Evolutionary conservation across 768 basidiomycete genomes (phyloP).

Genomic region (Daedaleopsis sinensis): DNA sequence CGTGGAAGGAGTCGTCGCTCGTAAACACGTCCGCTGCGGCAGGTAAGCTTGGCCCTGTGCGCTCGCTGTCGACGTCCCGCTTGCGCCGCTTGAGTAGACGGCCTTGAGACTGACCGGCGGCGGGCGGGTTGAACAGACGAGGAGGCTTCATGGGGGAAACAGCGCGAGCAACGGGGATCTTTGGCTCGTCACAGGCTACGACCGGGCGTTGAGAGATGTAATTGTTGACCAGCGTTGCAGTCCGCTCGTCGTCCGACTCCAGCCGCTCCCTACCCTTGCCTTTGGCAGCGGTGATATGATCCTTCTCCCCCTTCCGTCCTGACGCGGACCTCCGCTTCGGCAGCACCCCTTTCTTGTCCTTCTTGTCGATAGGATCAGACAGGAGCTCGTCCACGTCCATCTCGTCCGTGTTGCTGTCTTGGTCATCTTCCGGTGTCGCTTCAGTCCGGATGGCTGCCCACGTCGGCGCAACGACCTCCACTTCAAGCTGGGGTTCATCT

Average conservation of each 20-base stretch:
- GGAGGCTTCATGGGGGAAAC: not conserved
- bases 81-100: not conserved
- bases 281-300: not conserved
- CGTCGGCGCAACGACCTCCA: not conserved
- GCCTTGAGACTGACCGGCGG: not conserved
- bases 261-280: not conserved
- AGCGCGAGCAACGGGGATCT: not conserved
- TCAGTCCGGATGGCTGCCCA: slow-evolving; percentile 5
- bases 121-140: not conserved
- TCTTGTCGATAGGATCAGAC: not conserved
- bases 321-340: not conserved
- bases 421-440: not conserved
- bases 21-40: slow-evolving; percentile 14
- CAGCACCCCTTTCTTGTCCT: not conserved
- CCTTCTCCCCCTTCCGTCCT: not conserved
- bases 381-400: slow-evolving; percentile 16
- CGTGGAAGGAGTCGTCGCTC: slow-evolving; percentile 8
- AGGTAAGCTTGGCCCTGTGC: not conserved
- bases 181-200: not conserved
- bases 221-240: slow-evolving; percentile 12
- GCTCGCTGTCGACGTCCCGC: not conserved
- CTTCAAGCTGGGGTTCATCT: not conserved
- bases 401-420: slow-evolving; percentile 7
- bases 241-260: slow-evolving; percentile 24
- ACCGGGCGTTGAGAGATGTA: slow-evolving; percentile 1